A percentile compares a stretch with the other conserved stretches of the same genome.
These are phyloP conservation scores for Talaromyces sp. DNA, from an alignment of 2,329 filamentous ascomycete genomes.

Conservation along the genomic window DNA sequence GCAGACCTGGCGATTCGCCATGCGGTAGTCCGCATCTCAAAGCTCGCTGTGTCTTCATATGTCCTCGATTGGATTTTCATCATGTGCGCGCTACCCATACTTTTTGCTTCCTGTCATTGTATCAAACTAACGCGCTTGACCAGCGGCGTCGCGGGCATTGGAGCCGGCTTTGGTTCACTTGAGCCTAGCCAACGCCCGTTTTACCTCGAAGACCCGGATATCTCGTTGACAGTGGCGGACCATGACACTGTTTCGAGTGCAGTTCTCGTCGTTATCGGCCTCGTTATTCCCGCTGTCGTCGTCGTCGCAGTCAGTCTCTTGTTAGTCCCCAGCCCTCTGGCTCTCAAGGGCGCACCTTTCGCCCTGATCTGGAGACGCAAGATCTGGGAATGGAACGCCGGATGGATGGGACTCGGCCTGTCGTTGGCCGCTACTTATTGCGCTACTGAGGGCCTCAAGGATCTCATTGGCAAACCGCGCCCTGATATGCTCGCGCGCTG, in stretches of 20 bases:
- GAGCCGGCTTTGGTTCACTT: conserved; percentile 54
- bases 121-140: conserved; percentile 12
- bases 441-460: conserved; percentile 83
- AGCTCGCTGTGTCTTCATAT: conserved; percentile 60
- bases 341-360: conserved; percentile 57
- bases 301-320: conserved; percentile 64
- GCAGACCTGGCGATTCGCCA: not conserved
- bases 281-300: conserved; percentile 61
- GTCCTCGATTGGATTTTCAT: conserved; percentile 67
- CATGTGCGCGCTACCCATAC: conserved; percentile 40
- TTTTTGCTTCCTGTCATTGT: conserved; percentile 14
- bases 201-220: conserved; percentile 66
- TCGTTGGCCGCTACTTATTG: conserved; percentile 69
- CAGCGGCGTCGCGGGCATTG: conserved; percentile 54
- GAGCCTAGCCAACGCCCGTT: conserved; percentile 67
- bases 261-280: conserved; percentile 59
- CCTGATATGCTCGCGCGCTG: conserved; percentile 67
- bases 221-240: conserved; percentile 69
- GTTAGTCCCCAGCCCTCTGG: conserved; percentile 67
- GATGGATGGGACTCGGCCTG: conserved; percentile 75
- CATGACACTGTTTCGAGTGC: conserved; percentile 67
- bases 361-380: conserved; percentile 71
- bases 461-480: conserved; percentile 59
- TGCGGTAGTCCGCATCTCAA: conserved; percentile 28
- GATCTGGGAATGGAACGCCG: conserved; percentile 84